Evolutionary conservation across 2,329 filamentous ascomycete species (phyloP).

Genomic region (Colletotrichum magnum): DNA sequence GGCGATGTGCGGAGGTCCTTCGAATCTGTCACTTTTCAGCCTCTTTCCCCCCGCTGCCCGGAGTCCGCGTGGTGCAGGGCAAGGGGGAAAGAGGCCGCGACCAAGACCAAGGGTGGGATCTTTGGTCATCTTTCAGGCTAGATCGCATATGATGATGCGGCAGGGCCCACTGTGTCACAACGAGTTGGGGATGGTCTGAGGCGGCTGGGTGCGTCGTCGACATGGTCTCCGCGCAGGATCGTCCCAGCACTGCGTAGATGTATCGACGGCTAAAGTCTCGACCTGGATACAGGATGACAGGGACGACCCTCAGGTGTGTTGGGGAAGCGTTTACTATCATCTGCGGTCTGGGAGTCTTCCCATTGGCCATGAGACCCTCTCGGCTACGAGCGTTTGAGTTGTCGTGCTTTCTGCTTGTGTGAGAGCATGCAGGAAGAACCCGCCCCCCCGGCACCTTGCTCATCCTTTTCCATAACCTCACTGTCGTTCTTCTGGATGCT

Average conservation of each 20-base stretch:
- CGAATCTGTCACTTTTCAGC: conserved; percentile 33
- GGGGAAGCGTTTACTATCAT: conserved; percentile 33
- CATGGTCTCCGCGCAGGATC: conserved; percentile 7
- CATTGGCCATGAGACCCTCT: neutral
- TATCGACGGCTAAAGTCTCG: too few species aligned
- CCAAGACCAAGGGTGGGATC: conserved; percentile 12
- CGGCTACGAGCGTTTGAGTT: conserved; percentile 24
- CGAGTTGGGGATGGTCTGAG: neutral
- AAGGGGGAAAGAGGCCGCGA: neutral
- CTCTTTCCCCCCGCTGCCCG: conserved; percentile 4
- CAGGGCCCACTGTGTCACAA: neutral
- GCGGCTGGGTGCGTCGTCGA: neutral
- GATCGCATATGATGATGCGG: conserved; percentile 5
- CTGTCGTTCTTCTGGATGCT: too few species aligned
- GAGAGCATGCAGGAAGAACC: neutral
- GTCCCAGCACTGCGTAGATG: neutral
- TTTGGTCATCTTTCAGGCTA: conserved; percentile 3
- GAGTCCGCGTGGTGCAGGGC: neutral
- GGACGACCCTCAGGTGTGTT: neutral
- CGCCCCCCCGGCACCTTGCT: neutral
- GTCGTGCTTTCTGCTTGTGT: neutral
- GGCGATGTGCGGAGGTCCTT: neutral
- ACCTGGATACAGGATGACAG: neutral
- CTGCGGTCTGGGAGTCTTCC: conserved; percentile 5
- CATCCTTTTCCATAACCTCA: too few species aligned